A percentile compares a stretch with the other conserved stretches of the same genome.
These are phyloP conservation scores for Choanephora cucurbitarum DNA, from an alignment of 371 early-diverging fungal species.

Conservation along the genomic window DNA sequence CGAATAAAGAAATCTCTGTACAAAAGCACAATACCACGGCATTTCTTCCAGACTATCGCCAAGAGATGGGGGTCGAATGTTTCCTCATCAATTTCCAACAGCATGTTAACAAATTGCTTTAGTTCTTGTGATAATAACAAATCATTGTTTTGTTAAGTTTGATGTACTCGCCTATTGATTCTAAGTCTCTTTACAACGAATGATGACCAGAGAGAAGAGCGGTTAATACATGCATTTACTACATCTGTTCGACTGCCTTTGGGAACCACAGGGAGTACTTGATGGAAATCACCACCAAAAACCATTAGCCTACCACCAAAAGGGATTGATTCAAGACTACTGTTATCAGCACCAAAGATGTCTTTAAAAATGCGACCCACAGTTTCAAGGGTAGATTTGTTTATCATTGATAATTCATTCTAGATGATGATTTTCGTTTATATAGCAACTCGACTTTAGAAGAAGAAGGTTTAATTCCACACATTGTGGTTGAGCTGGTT, in stretches of 20 bases:
- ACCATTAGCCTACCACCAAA: constrained; percentile 34
- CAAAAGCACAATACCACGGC: constrained; percentile 13
- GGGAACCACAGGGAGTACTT: constrained; percentile 22
- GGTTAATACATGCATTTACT: constrained; percentile 10
- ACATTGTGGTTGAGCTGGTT: constrained; percentile 10
- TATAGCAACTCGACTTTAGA: constrained; percentile 8
- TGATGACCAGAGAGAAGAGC: constrained; percentile 10
- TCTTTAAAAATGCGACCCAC: constrained; percentile 27
- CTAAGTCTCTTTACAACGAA: too few relatives aligned
- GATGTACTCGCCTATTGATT: constrained; percentile 1
- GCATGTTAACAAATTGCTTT: constrained; percentile 8
- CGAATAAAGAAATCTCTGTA: constrained; percentile 13
- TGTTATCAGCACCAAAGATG: constrained; percentile 9
- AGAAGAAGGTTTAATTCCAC: not conserved
- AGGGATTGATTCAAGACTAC: constrained; percentile 12
- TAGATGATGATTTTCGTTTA: constrained; percentile 19
- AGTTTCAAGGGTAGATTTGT: constrained; percentile 21
- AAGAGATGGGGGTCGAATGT: constrained; percentile 1
- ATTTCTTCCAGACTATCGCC: constrained; percentile 4
- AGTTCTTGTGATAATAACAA: not conserved
- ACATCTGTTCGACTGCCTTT: constrained; percentile 8
- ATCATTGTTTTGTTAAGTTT: constrained; percentile 5
- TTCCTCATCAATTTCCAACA: constrained; percentile 4
- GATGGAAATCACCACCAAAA: constrained; percentile 27
- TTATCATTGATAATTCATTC: constrained; percentile 28